A percentile compares a stretch with the other conserved stretches of the same genome.
Evolutionary conservation across 2,329 filamentous ascomycete species (phyloP).

Genomic region (Rutstroemia sp.): DNA sequence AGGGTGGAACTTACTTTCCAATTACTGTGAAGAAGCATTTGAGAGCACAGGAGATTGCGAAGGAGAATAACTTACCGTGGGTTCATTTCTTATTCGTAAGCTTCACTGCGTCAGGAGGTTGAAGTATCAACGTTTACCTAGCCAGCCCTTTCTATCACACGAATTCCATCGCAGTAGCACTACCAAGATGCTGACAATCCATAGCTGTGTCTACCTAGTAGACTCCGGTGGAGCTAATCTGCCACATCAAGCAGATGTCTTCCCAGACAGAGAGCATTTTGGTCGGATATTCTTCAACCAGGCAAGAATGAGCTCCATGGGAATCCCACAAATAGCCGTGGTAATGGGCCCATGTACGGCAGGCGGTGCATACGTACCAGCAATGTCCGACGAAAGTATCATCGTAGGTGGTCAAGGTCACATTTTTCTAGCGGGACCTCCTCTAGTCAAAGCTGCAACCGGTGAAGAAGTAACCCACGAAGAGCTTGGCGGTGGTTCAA

Average conservation of each 20-base stretch:
- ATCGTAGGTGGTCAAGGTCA: constrained; percentile 95
- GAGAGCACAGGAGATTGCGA: constrained; percentile 81
- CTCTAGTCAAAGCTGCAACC: constrained; percentile 91
- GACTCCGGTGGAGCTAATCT: constrained; percentile 94
- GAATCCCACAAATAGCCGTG: constrained; percentile 88
- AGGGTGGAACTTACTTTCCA: constrained; percentile 94
- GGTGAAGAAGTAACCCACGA: constrained; percentile 88
- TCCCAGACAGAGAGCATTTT: constrained; percentile 91
- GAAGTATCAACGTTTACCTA: neutral
- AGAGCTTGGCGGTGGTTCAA: constrained; percentile 79
- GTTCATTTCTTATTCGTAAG: constrained; percentile 21
- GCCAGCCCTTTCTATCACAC: neutral
- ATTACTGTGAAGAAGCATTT: constrained; percentile 98
- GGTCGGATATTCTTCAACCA: constrained; percentile 97
- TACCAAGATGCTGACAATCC: neutral
- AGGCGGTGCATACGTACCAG: constrained; percentile 90
- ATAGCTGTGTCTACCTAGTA: constrained; percentile 84
- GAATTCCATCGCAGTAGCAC: too few species aligned
- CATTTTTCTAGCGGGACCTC: constrained; percentile 92
- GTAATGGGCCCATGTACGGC: constrained; percentile 98
- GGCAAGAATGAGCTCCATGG: constrained; percentile 79
- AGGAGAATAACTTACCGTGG: constrained; percentile 71
- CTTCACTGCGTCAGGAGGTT: neutral
- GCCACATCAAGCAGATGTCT: constrained; percentile 90
- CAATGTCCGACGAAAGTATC: constrained; percentile 96